Percentiles rank a stretch among this genome's conserved stretches.
Conservation (phyloP, 345 rosid genomes). For the Gossypium anomalum region DNA sequence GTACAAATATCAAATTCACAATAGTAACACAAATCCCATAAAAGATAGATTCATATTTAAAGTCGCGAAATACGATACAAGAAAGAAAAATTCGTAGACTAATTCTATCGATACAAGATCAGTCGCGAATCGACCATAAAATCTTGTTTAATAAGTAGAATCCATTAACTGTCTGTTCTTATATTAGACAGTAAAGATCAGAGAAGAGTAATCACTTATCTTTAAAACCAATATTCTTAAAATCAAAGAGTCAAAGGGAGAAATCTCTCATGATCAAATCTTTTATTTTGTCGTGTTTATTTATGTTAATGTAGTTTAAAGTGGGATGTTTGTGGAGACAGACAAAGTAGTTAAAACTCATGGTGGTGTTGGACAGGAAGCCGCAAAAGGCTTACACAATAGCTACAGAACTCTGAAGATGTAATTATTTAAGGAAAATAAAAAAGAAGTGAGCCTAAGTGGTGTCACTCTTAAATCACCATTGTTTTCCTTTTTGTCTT, state of each 20-base stretch:
- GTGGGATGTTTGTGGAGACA: background rate
- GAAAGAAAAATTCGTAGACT: no score
- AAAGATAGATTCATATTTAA: background rate
- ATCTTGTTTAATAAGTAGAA: no score
- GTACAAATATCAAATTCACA: background rate
- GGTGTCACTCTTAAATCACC: constrained; percentile 36
- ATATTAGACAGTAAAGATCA: rapidly evolving
- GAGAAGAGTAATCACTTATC: no score
- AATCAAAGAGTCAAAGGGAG: no score
- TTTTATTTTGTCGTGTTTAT: no score
- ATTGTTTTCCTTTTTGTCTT: constrained; percentile 25
- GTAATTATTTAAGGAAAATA: background rate
- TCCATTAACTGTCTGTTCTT: no score
- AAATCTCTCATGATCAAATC: no score
- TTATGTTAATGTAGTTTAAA: no score
- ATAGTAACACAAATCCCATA: background rate
- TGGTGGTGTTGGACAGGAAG: background rate
- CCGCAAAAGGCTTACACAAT: background rate
- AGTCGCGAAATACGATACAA: no score
- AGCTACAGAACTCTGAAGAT: background rate
- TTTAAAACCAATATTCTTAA: no score
- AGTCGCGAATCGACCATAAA: no score
- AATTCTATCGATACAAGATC: no score
- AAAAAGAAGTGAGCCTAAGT: background rate
- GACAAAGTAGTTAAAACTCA: background rate